These are phyloP conservation scores for Penicillium sp. DNA, from an alignment of 2,329 filamentous ascomycete genomes.

Conservation along the genomic window DNA sequence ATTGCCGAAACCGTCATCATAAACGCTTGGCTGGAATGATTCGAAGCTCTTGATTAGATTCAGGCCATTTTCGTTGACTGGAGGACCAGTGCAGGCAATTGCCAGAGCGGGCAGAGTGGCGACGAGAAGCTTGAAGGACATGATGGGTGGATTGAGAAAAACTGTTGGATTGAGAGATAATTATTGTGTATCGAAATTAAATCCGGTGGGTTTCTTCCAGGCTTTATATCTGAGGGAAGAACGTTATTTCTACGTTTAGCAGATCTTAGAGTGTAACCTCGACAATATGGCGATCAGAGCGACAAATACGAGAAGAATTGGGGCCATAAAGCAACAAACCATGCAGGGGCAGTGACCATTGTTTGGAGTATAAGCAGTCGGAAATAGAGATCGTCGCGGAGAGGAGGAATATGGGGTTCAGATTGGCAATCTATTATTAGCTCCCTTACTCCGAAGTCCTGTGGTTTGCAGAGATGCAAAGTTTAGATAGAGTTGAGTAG, in stretches of 20 bases:
- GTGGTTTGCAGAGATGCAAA: not conserved
- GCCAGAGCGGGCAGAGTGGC: slow-evolving; percentile 5
- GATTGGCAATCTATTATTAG: slow-evolving; percentile 7
- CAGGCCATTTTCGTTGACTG: slow-evolving; percentile 40
- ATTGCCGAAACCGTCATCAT: slow-evolving; percentile 50
- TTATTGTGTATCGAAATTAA: not conserved
- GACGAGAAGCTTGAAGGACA: slow-evolving; percentile 9
- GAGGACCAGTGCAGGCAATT: slow-evolving; percentile 12
- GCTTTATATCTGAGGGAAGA: not conserved
- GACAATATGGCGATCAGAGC: not conserved
- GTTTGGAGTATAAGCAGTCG: not conserved
- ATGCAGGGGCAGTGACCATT: not conserved
- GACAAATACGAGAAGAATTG: not conserved
- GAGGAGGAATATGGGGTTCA: not conserved
- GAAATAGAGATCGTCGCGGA: slow-evolving; percentile 3
- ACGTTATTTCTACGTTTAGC: too few species aligned
- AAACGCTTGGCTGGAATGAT: slow-evolving; percentile 35
- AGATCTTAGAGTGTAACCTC: not conserved
- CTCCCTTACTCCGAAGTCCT: not conserved
- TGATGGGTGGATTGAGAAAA: not conserved
- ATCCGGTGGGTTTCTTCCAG: not conserved
- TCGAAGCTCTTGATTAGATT: slow-evolving; percentile 45
- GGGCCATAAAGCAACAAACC: not conserved
- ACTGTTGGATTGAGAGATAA: not conserved
- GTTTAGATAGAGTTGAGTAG: not conserved